Evolutionary conservation across 495 filamentous ascomycete genomes (phyloP), one percentile per base, ranked within the genome.

Genomic region (Parachaetomium inaequale): DNA sequence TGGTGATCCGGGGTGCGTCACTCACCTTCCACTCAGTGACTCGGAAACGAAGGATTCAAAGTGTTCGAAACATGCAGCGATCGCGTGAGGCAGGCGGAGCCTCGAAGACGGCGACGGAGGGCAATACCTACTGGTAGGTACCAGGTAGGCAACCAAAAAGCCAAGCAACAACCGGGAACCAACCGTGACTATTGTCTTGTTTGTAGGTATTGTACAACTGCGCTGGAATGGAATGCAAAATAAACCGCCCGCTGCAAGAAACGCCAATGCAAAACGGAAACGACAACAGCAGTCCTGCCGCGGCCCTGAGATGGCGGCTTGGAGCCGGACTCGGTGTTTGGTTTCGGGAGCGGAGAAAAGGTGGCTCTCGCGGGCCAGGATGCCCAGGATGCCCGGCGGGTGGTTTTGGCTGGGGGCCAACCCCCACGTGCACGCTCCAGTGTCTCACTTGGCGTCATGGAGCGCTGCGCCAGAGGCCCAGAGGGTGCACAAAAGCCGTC

Each of bases 361-460:
- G n/a, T 34, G 42, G 40, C 12, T 47, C 28, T 23, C 47, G 40
- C 17, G n/a, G n/a, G n/a, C n/a, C n/a, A n/a, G n/a, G n/a, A n/a
- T n/a, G n/a, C 21, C 26, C 25, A 32, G 32, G 52, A 50, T 45
- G 8, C 14, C 38, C 42, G 51, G 50, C 36, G 42, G 42, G 42
- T 6, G 17, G 42, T n/a, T 26, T 43, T 61, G 34, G 49, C 38
- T 60, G 36, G 38, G 19, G 21, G n/a, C 28, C 29, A 40, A 43
- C 31, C 49, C 52, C 59, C 59, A 62, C 59, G 59, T 62, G 59
- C 40, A 40, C 28, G n/a, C 52, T 25, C n/a, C 19, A 42, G 21
- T 62, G 59, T 56, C 52, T 56, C 51, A 62, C 59, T 50, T 62
- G 59, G 59, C 59, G 40, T 55, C 59, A 62, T 55, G 42, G 51